phyloP scores from a whole-genome alignment of 257 asterid species.

The Scutellaria baicalensis region DNA sequence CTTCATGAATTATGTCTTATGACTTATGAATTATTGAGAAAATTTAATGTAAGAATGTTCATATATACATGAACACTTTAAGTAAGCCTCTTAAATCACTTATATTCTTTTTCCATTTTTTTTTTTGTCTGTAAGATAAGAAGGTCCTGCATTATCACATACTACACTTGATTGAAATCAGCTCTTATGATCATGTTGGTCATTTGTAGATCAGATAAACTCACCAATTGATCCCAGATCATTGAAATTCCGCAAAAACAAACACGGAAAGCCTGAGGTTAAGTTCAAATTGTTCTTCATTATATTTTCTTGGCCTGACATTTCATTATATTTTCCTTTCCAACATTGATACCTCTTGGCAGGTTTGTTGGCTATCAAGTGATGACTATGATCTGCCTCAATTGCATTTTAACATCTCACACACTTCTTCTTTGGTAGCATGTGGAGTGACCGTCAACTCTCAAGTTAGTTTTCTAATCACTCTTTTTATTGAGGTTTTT shows the following conservation, averaged over 20 bases:
- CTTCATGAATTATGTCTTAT: too few species aligned
- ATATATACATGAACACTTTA: too few species aligned
- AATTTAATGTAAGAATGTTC: too few species aligned
- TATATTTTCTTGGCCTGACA: not conserved
- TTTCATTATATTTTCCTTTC: not conserved
- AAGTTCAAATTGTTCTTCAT: not conserved
- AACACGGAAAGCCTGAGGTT: slow-evolving; percentile 91
- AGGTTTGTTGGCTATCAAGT: slow-evolving; percentile 59
- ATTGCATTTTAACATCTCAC: slow-evolving; percentile 83
- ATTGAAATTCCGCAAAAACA: slow-evolving; percentile 59
- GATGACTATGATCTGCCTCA: slow-evolving; percentile 45
- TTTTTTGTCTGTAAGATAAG: not conserved
- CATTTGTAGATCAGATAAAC: slow-evolving; percentile 74
- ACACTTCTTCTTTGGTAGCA: slow-evolving; percentile 82
- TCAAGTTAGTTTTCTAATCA: slow-evolving; percentile 48
- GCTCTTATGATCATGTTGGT: slow-evolving; percentile 17
- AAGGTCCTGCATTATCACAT: not conserved
- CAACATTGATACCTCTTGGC: slow-evolving; percentile 19
- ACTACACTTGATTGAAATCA: not conserved
- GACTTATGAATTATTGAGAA: too few species aligned
- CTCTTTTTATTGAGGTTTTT: slow-evolving; percentile 4
- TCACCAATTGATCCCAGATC: slow-evolving; percentile 56
- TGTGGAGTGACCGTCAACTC: slow-evolving; percentile 68
- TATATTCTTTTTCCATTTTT: too few species aligned
- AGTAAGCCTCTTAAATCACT: not conserved